Conservation (phyloP, 495 filamentous ascomycete genomes). For the Neurospora africana region DNA sequence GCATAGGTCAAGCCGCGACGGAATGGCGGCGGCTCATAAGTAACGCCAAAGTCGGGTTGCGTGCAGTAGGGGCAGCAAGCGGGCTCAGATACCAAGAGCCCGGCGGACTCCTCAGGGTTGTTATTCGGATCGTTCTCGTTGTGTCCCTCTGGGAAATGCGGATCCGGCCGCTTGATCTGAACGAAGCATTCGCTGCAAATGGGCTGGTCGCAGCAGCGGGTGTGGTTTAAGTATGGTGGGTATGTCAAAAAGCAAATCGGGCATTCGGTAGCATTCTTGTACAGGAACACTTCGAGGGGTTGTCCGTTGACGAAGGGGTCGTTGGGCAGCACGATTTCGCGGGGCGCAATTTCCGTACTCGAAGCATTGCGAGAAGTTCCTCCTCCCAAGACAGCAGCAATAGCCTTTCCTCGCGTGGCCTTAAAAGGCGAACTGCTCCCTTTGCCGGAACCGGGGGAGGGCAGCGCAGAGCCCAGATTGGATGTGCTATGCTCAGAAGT, state of each 20-base stretch:
- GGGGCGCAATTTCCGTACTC: constrained; percentile 56
- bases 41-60: constrained; percentile 88
- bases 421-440: constrained; percentile 36
- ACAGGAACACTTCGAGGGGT: constrained; percentile 80
- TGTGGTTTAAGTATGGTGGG: constrained; percentile 91
- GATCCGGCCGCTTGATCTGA: constrained; percentile 94
- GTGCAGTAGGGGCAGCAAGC: constrained; percentile 95
- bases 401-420: constrained; percentile 60
- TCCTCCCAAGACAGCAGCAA: constrained; percentile 68
- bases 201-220: constrained; percentile 88
- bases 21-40: constrained; percentile 81
- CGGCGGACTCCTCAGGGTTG: constrained; percentile 43
- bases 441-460: constrained; percentile 46
- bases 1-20: constrained; percentile 71
- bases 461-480: constrained; percentile 38
- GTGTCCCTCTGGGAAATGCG: constrained; percentile 86
- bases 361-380: constrained; percentile 55
- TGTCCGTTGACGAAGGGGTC: constrained; percentile 89
- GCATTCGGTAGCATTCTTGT: constrained; percentile 83
- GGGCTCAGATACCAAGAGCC: constrained; percentile 74
- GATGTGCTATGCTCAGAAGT: constrained; percentile 53
- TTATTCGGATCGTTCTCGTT: constrained; percentile 35
- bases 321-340: constrained; percentile 68
- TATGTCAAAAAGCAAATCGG: constrained; percentile 96
- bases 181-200: constrained; percentile 99